phyloP scores from a whole-genome alignment of 441 rosid species.

The Erodium texanum region DNA sequence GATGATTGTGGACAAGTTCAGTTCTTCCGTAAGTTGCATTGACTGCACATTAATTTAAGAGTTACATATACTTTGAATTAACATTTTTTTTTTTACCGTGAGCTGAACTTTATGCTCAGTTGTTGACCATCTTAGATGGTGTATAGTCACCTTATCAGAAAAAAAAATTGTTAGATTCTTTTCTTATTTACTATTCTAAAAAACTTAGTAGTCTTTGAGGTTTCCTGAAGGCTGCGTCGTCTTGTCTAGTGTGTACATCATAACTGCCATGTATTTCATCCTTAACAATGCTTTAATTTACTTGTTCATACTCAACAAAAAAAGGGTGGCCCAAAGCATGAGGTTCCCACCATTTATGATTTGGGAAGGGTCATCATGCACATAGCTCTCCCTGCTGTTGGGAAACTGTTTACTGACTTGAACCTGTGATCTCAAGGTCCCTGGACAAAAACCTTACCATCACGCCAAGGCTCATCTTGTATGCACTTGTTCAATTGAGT shows the following conservation, averaged over 20 bases:
- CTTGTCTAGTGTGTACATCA: not conserved
- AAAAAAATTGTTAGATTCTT: not conserved
- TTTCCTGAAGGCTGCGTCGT: not conserved
- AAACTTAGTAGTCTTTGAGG: not conserved
- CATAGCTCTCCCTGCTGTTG: too few species aligned
- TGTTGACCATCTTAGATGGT: not conserved
- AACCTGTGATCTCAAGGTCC: too few species aligned
- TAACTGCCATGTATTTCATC: not conserved
- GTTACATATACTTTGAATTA: not conserved
- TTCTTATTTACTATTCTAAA: too few species aligned
- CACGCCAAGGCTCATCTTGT: too few species aligned
- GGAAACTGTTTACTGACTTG: too few species aligned
- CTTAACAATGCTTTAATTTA: not conserved
- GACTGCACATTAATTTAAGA: not conserved
- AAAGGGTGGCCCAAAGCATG: too few species aligned
- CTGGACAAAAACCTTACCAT: too few species aligned
- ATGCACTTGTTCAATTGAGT: not conserved
- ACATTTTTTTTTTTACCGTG: not conserved
- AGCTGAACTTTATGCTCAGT: not conserved
- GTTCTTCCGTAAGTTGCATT: constrained; percentile 67
- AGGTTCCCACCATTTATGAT: not conserved
- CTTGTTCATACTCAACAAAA: not conserved
- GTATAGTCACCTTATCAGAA: not conserved
- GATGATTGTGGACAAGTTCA: constrained; percentile 86
- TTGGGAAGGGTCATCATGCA: not conserved